Conservation (phyloP, 2,329 filamentous ascomycete genomes). For the Colletotrichum tofieldiae region DNA sequence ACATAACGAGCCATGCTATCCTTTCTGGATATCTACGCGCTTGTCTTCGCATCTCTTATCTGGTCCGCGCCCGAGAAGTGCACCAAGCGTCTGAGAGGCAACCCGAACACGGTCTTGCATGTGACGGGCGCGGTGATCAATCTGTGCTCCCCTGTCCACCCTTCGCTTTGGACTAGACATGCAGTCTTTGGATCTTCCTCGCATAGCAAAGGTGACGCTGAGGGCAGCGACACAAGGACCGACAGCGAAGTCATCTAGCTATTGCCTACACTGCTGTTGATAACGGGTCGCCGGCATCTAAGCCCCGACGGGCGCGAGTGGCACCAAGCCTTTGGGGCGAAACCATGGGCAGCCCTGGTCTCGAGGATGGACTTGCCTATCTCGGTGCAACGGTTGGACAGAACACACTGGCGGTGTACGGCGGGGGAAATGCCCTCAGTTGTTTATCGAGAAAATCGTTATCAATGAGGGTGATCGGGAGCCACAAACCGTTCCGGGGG, state of each 20-base stretch:
- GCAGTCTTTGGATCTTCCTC: not conserved
- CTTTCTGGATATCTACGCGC: not conserved
- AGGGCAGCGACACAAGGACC: not conserved
- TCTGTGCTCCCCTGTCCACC: slow-evolving; percentile 1
- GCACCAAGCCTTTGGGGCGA: slow-evolving; percentile 18
- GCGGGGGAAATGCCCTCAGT: slow-evolving; percentile 14
- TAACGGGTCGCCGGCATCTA: slow-evolving; percentile 23
- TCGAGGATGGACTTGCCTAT: slow-evolving; percentile 42
- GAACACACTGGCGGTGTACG: slow-evolving; percentile 33
- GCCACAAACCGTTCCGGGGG: not conserved
- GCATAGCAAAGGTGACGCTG: not conserved
- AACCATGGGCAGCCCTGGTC: slow-evolving; percentile 36
- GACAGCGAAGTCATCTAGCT: slow-evolving; percentile 17
- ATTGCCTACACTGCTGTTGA: slow-evolving; percentile 8
- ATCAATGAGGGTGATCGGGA: slow-evolving; percentile 34
- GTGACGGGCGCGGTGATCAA: not conserved
- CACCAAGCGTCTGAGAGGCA: not conserved
- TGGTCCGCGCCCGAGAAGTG: not conserved
- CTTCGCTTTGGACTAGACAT: not conserved
- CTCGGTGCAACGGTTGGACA: slow-evolving; percentile 33
- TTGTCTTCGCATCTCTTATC: slow-evolving; percentile 5
- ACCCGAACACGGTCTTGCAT: not conserved
- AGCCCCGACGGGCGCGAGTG: slow-evolving; percentile 26
- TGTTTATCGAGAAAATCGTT: slow-evolving; percentile 34
- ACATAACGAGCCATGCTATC: not conserved